These are phyloP conservation scores for Heimioporus sp. DNA, from an alignment of 768 basidiomycete genomes.

Conservation along the genomic window DNA sequence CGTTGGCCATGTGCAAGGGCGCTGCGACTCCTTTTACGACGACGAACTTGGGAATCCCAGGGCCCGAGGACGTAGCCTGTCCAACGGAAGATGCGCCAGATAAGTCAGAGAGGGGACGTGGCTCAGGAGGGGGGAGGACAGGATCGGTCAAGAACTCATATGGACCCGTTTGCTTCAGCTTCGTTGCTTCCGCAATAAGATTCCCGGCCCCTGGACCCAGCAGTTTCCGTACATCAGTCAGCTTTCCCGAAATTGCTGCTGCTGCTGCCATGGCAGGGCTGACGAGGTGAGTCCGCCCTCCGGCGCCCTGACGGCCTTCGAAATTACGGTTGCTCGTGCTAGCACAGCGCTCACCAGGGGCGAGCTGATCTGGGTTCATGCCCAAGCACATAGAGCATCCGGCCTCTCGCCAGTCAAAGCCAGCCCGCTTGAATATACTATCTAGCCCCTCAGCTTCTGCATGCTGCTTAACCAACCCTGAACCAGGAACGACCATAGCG, in stretches of 20 bases:
- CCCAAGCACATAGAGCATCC: constrained; percentile 96
- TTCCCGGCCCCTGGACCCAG: constrained; percentile 47
- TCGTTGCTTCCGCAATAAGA: constrained; percentile 43
- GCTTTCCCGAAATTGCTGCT: constrained; percentile 80
- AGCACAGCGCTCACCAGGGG: constrained; percentile 81
- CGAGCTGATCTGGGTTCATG: constrained; percentile 92
- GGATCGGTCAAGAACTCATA: constrained; percentile 78
- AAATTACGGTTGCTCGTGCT: constrained; percentile 94
- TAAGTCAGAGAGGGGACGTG: constrained; percentile 37
- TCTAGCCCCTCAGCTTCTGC: constrained; percentile 90
- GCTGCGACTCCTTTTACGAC: constrained; percentile 73
- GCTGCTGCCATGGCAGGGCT: constrained; percentile 93
- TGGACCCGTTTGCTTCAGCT: constrained; percentile 68
- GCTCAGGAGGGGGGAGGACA: constrained; percentile 53
- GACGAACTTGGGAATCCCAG: constrained; percentile 60
- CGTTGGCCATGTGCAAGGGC: constrained; percentile 78
- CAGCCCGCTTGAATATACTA: constrained; percentile 81
- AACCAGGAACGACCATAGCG: constrained; percentile 92
- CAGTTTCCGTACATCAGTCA: constrained; percentile 83
- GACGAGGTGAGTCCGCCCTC: constrained; percentile 86
- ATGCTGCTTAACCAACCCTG: constrained; percentile 86
- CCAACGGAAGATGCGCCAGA: constrained; percentile 27
- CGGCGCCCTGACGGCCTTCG: constrained; percentile 84
- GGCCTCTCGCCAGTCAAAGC: constrained; percentile 94
- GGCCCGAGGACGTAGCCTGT: constrained; percentile 44